Evolutionary conservation across 495 filamentous ascomycete genomes (phyloP).

Genomic region (Podospora comata): DNA sequence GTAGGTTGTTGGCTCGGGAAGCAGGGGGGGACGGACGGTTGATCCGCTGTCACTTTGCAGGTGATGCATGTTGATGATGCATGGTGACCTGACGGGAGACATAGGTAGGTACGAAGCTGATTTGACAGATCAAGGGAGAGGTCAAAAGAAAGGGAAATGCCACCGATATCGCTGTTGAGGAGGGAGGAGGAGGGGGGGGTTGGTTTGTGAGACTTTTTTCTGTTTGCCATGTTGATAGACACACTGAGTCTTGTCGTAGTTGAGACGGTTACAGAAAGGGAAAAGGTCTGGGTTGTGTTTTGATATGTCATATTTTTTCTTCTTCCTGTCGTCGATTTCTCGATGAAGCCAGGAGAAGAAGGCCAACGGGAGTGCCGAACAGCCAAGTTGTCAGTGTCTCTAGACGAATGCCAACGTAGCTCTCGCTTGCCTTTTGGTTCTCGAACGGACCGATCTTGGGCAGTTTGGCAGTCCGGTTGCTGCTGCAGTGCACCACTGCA

Average conservation of each 20-base stretch:
- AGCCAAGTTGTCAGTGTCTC: neutral
- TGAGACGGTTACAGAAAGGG: neutral
- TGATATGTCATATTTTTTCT: neutral
- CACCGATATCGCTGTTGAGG: neutral
- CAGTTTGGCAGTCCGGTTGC: neutral
- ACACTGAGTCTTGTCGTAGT: neutral
- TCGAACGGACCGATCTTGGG: neutral
- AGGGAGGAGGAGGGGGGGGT: too few relatives aligned
- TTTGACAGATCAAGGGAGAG: neutral
- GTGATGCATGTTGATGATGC: neutral
- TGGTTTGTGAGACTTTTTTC: neutral
- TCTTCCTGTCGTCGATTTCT: neutral
- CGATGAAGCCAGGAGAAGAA: neutral
- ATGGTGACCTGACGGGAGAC: neutral
- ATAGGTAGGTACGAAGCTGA: neutral
- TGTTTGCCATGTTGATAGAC: neutral
- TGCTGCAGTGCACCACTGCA: neutral
- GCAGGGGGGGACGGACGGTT: neutral
- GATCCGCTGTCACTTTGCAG: neutral
- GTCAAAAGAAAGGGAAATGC: neutral
- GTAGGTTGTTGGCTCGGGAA: neutral
- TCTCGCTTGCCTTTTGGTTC: neutral
- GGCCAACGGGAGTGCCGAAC: neutral
- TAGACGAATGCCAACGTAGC: neutral
- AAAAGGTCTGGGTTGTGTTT: neutral